phyloP scores from a whole-genome alignment of 192 early-diverging fungal genomes.

The Umbelopsis sp. region DNA sequence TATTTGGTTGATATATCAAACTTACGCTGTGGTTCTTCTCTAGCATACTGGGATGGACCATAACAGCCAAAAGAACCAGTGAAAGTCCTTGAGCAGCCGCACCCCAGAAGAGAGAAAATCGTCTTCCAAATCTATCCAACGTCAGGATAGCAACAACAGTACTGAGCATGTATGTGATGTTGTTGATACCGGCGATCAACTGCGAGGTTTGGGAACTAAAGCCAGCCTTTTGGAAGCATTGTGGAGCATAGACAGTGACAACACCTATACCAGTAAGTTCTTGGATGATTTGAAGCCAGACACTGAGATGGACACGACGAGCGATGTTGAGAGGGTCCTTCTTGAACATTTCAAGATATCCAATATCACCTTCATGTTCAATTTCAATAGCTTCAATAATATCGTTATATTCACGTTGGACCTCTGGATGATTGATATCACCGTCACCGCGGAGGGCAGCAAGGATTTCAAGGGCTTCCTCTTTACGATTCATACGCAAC shows the following conservation, averaged over 20 bases:
- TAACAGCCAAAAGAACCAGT: constrained; percentile 20
- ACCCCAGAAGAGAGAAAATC: constrained; percentile 30
- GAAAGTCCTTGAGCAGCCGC: constrained; percentile 31
- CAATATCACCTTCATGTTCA: constrained; percentile 43
- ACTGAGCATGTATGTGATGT: constrained; percentile 32
- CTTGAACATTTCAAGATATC: constrained; percentile 51
- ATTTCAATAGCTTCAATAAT: constrained; percentile 48
- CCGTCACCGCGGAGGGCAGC: constrained; percentile 33
- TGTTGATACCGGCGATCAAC: constrained; percentile 33
- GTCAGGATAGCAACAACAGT: constrained; percentile 33
- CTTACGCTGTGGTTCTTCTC: constrained; percentile 16
- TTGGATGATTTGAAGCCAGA: constrained; percentile 50
- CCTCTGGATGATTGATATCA: constrained; percentile 34
- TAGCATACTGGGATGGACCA: constrained; percentile 27
- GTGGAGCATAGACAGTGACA: constrained; percentile 58
- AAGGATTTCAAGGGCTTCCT: constrained; percentile 30
- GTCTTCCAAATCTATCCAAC: constrained; percentile 27
- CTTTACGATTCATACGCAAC: constrained; percentile 23
- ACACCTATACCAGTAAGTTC: constrained; percentile 66
- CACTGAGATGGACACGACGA: constrained; percentile 50
- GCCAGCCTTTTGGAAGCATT: constrained; percentile 49
- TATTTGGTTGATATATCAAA: background rate
- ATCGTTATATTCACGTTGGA: constrained; percentile 53
- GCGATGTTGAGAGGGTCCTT: constrained; percentile 47
- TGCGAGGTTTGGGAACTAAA: constrained; percentile 31